Evolutionary conservation across 2,329 filamentous ascomycete genomes (phyloP).

Genomic region (Thielaviopsis musarum): DNA sequence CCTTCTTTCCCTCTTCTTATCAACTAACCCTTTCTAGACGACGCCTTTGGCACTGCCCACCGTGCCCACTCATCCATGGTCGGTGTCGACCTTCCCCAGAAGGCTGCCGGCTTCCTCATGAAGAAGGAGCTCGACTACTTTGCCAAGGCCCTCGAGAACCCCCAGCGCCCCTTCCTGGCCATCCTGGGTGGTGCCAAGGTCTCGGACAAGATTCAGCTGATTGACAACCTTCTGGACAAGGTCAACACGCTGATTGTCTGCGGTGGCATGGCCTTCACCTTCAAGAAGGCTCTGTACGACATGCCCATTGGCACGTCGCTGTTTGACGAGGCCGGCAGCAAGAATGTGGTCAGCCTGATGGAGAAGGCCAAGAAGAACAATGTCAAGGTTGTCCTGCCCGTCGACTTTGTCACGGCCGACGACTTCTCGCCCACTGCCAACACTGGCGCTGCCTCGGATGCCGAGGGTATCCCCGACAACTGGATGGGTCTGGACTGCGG

Average conservation of each 20-base stretch:
- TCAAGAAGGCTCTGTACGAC: conserved; percentile 95
- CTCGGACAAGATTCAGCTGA: conserved; percentile 98
- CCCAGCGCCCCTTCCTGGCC: conserved; percentile 89
- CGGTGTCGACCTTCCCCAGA: conserved; percentile 85
- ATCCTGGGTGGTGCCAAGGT: conserved; percentile 98
- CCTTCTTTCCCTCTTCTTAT: background rate
- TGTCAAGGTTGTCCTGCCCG: conserved; percentile 85
- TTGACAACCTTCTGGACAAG: conserved; percentile 97
- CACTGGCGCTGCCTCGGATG: conserved; percentile 66
- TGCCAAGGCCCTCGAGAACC: conserved; percentile 83
- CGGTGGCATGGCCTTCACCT: conserved; percentile 97
- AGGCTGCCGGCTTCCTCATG: conserved; percentile 95
- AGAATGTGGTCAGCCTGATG: conserved; percentile 74
- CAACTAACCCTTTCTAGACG: conserved; percentile 20
- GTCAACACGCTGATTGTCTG: conserved; percentile 94
- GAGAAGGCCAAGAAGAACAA: conserved; percentile 95
- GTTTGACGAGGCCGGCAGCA: conserved; percentile 84
- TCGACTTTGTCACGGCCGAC: conserved; percentile 91
- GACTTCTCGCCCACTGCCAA: conserved; percentile 81
- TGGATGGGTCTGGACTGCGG: conserved; percentile 98
- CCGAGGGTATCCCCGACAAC: conserved; percentile 75
- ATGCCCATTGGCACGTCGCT: conserved; percentile 81
- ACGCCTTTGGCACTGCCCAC: conserved; percentile 96
- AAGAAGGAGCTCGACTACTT: conserved; percentile 99
- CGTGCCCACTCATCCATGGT: conserved; percentile 99